Percentiles rank a stretch among this genome's conserved stretches.
Evolutionary conservation across 2,329 filamentous ascomycete genomes (phyloP).

Genomic region (Orbilia blumenaviensis): DNA sequence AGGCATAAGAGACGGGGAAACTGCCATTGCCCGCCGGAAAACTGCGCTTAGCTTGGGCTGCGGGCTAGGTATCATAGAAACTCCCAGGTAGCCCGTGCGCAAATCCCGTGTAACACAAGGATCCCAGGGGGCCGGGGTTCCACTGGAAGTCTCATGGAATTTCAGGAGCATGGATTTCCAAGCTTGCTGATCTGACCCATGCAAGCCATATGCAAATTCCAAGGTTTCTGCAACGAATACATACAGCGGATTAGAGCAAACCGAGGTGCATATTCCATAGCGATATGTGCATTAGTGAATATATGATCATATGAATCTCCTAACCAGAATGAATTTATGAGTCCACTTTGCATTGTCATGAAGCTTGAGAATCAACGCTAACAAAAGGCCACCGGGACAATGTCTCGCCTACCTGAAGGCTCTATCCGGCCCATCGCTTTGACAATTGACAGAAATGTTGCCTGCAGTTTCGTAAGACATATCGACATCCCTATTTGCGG

Average conservation of each 20-base stretch:
- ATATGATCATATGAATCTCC: no score
- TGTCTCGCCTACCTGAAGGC: neutral
- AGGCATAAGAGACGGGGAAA: conserved; percentile 13
- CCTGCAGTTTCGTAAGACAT: neutral
- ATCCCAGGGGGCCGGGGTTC: neutral
- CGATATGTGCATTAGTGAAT: neutral
- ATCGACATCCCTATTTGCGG: neutral
- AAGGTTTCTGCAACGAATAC: neutral
- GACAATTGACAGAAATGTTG: neutral
- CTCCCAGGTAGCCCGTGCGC: neutral
- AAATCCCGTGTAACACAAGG: conserved; percentile 12
- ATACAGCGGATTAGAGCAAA: neutral
- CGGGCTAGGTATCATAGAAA: neutral
- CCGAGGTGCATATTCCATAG: neutral
- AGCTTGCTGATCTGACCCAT: neutral
- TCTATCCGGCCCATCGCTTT: neutral
- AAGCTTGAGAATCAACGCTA: no score
- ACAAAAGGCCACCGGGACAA: neutral
- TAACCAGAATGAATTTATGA: neutral
- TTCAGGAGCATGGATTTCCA: neutral
- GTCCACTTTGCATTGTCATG: neutral
- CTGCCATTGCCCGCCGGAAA: conserved; percentile 6
- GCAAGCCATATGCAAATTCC: no score
- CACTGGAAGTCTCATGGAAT: neutral
- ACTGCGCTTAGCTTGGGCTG: conserved; percentile 10